Conservation (phyloP, 345 rosid genomes). For the Salix caprea region DNA sequence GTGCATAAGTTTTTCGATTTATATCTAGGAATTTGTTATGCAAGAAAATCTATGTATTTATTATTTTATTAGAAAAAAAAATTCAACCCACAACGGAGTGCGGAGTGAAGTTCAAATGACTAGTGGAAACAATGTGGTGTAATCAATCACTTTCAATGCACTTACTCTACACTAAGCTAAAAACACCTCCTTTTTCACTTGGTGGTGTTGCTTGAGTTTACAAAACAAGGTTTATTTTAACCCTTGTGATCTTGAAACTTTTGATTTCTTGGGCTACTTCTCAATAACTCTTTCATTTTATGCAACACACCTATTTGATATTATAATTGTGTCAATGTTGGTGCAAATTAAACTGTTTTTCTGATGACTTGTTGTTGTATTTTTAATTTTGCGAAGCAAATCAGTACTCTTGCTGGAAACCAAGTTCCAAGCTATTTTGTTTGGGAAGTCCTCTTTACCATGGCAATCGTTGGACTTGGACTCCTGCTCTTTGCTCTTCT, state of each 20-base stretch:
- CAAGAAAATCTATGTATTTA: too few species aligned
- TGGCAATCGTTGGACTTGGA: slow-evolving; percentile 75
- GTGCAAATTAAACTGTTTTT: background rate
- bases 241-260: background rate
- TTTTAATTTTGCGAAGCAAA: slow-evolving; percentile 55
- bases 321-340: background rate
- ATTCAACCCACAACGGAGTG: too few species aligned
- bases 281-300: background rate
- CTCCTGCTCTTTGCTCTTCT: slow-evolving; percentile 89
- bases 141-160: too few species aligned
- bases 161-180: too few species aligned
- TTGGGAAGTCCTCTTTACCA: slow-evolving; percentile 81
- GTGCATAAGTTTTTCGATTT: too few species aligned
- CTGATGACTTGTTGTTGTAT: background rate
- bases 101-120: too few species aligned
- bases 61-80: too few species aligned
- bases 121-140: too few species aligned
- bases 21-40: too few species aligned
- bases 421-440: slow-evolving; percentile 72
- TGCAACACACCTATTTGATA: background rate
- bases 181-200: background rate
- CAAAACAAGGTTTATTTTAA: background rate
- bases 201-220: background rate
- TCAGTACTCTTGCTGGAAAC: slow-evolving; percentile 93
- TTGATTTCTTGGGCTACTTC: background rate